Evolutionary conservation across 1,284 basidiomycete species (phyloP).

Genomic region (Moesziomyces sp.): DNA sequence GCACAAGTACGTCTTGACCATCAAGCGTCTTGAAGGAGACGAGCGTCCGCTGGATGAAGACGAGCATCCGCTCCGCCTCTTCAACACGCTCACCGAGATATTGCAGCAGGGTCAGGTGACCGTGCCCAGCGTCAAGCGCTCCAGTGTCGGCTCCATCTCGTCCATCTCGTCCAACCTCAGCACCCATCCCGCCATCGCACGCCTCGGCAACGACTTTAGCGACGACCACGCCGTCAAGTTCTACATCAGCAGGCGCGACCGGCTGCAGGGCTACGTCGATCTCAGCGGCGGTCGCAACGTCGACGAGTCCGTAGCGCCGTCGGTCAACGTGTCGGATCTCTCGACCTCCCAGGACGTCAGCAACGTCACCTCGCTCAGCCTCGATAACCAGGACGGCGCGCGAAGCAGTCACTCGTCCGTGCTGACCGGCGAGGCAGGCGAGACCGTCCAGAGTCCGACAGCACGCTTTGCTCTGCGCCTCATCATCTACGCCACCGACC

Average conservation of each 20-base stretch:
- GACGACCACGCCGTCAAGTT: constrained; percentile 97
- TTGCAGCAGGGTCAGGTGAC: constrained; percentile 72
- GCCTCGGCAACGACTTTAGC: constrained; percentile 90
- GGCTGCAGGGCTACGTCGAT: constrained; percentile 37
- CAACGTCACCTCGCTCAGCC: constrained; percentile 35
- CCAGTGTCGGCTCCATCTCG: constrained; percentile 90
- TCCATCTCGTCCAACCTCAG: constrained; percentile 89
- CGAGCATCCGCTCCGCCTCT: constrained; percentile 85
- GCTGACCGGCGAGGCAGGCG: constrained; percentile 36
- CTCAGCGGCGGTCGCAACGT: constrained; percentile 18
- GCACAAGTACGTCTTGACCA: constrained; percentile 80
- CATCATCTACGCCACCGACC: constrained; percentile 84
- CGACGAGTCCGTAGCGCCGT: constrained; percentile 29
- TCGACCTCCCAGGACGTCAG: constrained; percentile 42
- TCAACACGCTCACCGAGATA: constrained; percentile 80
- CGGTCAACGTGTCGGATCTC: constrained; percentile 28
- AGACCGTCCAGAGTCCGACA: constrained; percentile 68
- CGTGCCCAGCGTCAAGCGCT: constrained; percentile 77
- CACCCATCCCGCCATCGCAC: constrained; percentile 91
- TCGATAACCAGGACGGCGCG: constrained; percentile 28
- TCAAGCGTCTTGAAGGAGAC: constrained; percentile 87
- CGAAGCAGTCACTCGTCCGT: constrained; percentile 42
- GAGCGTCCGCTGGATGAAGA: constrained; percentile 78
- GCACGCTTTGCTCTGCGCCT: constrained; percentile 86
- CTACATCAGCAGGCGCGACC: constrained; percentile 76